Evolutionary conservation across 495 filamentous ascomycete species (phyloP).

Genomic region (Lasiosphaeria hispida): DNA sequence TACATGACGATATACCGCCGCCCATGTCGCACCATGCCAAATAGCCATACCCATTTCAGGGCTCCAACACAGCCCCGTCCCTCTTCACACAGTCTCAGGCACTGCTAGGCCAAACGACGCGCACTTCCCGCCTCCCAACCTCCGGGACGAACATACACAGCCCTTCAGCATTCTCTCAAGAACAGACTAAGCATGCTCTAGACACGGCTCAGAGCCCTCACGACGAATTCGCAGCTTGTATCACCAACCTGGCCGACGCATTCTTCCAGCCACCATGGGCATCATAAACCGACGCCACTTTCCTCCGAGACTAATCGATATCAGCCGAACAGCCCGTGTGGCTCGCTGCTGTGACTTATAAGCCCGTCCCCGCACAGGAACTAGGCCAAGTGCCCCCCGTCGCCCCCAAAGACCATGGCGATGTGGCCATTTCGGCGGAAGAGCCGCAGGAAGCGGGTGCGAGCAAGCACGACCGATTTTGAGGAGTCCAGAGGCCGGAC

Average conservation of each 20-base stretch:
- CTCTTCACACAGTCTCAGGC: neutral
- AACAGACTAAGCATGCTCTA: constrained; percentile 4
- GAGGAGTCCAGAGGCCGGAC: constrained; percentile 28
- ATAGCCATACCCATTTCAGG: neutral
- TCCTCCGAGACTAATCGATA: constrained; percentile 2
- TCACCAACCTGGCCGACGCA: neutral
- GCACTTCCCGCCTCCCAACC: neutral
- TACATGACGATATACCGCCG: no score
- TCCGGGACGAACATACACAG: neutral
- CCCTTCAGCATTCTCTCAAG: neutral
- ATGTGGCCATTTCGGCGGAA: constrained; percentile 78
- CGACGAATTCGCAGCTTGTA: neutral
- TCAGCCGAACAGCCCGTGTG: constrained; percentile 5
- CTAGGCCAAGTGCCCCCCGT: neutral
- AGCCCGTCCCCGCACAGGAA: neutral
- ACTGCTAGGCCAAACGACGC: neutral
- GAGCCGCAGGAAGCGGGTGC: constrained; percentile 49
- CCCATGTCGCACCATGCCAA: no score
- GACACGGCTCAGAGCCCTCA: neutral
- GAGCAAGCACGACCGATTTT: constrained; percentile 35
- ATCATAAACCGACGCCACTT: constrained; percentile 25
- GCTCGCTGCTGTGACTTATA: constrained; percentile 7
- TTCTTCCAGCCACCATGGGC: constrained; percentile 12
- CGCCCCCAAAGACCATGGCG: constrained; percentile 50
- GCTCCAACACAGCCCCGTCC: neutral